Evolutionary conservation across 768 basidiomycete species (phyloP), one percentile per base, ranked within the genome.

Genomic region (Lactarius sanguifluus): DNA sequence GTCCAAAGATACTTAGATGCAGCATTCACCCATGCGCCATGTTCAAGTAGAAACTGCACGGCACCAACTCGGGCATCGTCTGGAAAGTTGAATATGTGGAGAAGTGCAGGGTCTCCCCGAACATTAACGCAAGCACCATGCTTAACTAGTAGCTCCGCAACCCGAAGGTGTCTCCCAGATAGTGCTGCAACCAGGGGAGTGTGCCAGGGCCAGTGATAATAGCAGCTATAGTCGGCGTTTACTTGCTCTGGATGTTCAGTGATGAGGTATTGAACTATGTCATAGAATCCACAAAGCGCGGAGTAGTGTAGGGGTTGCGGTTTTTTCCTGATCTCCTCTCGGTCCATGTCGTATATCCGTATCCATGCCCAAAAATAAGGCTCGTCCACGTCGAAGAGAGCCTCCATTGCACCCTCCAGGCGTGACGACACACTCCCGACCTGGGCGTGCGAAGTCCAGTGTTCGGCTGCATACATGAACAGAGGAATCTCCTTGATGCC

Each of bases 1-100:
- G 20, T 45, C 2, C 1, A 9, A 20, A 45, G 9, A n/a, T 2
- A 0, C n/a, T 1, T 2, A 2, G 3, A 1, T 20, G 8, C 6
- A 5, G 45, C 45, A 47, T 47, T 47, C 45, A 23, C 45, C 10
- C n/a, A 9, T 47, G 45, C 45, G 9, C n/a, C 45, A 47, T 47
- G n/a, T 47, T 10, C n/a, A 9, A 47, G 10, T 23, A 47, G 45
- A 47, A 47, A 47, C 10, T 4, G n/a, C 4, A 47, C n/a, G 10
- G 45, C 45, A 12, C 12, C 7, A 10, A 47, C 45, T 23, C n/a
- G n/a, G 9, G 20, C n/a, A 23, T 47, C 9, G n/a, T 23, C 45
- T 47, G 45, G 3, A n/a, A 3, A 45, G 4, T 3, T 3, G 20
- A 47, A 12, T n/a, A n/a, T n/a, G 8, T 4, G 4, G 4, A n/a